These are phyloP conservation scores for Cryptosporidium sp. DNA, from an alignment of 169 alveolate species.

Conservation along the genomic window DNA sequence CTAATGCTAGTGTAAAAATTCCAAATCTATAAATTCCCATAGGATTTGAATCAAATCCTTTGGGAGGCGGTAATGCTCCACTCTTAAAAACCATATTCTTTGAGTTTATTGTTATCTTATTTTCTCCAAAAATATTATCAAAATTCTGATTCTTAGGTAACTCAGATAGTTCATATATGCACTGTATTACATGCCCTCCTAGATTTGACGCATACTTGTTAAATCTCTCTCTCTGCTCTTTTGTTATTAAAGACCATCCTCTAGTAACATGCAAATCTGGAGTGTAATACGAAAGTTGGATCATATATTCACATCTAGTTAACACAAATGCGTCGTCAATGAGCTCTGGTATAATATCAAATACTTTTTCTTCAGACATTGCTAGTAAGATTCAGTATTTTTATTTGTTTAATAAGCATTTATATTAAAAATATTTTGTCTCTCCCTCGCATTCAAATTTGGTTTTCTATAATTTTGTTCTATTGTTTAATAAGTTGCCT, in stretches of 20 bases:
- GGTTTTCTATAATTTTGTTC: no score
- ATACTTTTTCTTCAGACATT: constrained; percentile 62
- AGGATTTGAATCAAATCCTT: constrained; percentile 70
- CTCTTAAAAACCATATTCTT: constrained; percentile 48
- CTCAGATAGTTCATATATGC: constrained; percentile 58
- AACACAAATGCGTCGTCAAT: constrained; percentile 81
- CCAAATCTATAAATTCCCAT: constrained; percentile 56
- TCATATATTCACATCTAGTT: constrained; percentile 83
- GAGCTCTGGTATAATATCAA: constrained; percentile 77
- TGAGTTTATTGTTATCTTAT: constrained; percentile 26
- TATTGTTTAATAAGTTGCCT: no score
- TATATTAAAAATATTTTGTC: no score
- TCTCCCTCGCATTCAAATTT: not conserved
- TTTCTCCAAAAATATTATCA: constrained; percentile 48
- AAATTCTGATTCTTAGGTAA: constrained; percentile 54
- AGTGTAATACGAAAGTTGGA: constrained; percentile 85
- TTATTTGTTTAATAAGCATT: not conserved
- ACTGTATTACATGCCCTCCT: constrained; percentile 72
- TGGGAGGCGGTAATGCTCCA: constrained; percentile 74
- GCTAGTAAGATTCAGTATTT: not conserved
- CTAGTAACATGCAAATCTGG: constrained; percentile 85
- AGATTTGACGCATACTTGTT: constrained; percentile 76
- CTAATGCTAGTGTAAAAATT: constrained; percentile 54
- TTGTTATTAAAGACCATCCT: constrained; percentile 81
- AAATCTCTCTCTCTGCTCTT: constrained; percentile 79